Conservation (phyloP, 345 rosid species). For the Passiflora organensis region DNA sequence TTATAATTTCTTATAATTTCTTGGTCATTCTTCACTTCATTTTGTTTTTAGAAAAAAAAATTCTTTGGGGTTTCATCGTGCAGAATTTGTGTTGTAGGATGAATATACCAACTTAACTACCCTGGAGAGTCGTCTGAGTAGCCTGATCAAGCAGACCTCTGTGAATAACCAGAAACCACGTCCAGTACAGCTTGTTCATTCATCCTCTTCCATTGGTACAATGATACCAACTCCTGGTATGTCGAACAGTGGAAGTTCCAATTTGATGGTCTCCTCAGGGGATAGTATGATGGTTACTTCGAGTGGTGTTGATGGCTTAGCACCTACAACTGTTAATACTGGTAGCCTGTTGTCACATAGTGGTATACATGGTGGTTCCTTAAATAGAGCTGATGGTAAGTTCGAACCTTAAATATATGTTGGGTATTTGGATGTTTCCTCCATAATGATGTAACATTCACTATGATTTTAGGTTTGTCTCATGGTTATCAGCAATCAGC, state of each 20-base stretch:
- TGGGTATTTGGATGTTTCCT: slow-evolving; percentile 4
- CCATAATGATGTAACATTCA: not conserved
- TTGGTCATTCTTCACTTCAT: slow-evolving; percentile 1
- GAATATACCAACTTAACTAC: slow-evolving; percentile 70
- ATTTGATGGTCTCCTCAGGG: slow-evolving; percentile 47
- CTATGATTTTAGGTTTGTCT: slow-evolving; percentile 50
- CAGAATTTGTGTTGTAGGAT: slow-evolving; percentile 42
- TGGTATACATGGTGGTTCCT: slow-evolving; percentile 49
- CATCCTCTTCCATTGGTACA: slow-evolving; percentile 57
- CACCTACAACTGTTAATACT: slow-evolving; percentile 42
- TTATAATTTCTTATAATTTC: too few relatives aligned
- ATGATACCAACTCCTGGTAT: slow-evolving; percentile 98
- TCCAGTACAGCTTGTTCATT: slow-evolving; percentile 43
- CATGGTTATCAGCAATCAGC: slow-evolving; percentile 66
- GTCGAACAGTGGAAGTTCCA: slow-evolving; percentile 51
- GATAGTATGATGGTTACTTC: slow-evolving; percentile 49
- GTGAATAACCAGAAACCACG: slow-evolving; percentile 42
- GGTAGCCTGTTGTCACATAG: slow-evolving; percentile 48
- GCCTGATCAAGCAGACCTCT: slow-evolving; percentile 36
- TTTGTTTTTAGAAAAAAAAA: slow-evolving; percentile 2
- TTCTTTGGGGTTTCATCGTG: slow-evolving; percentile 5
- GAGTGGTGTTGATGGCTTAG: slow-evolving; percentile 42
- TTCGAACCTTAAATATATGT: slow-evolving; percentile 12
- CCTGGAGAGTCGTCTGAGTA: slow-evolving; percentile 57
- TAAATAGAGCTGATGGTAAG: slow-evolving; percentile 43